Base-by-base conservation (phyloP, 179 eudicot species). In the Sideroxylon spinosum region DNA sequence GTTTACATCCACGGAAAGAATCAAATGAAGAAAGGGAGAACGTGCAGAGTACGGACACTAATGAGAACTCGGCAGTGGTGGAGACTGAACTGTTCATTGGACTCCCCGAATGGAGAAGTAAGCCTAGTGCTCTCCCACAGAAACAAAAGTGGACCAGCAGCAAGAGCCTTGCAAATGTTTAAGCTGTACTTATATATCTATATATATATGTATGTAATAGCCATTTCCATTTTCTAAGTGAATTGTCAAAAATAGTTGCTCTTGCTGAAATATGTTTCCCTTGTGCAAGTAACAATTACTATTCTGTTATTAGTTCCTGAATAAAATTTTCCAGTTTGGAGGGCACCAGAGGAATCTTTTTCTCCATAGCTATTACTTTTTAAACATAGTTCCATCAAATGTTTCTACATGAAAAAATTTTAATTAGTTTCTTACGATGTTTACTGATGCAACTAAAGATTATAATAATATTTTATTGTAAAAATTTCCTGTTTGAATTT, bases 81-180 rank as follows among this genome's bases (percentile, higher is more conserved):
- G 98, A 92, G 82, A 94, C 98, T 9, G 96, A 94, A 19, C 79
- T 94, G 22, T 92, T 88, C 88, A 94, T 94, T 52, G 98, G 98
- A 52, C 87, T 78, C 8, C 98, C 97, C 0, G 96, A 94, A 75
- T 82, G 83, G 82, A 85, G 89, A 85, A 64, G 71, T 23, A 83
- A 84, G 85, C 91, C 83, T 5, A 53, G 78, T 25, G 62, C 44
- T 37, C 44, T 37, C 4, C 44, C 44, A 37, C 44, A 37, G 5
- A 37, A 44, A 7, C 77, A 37, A 10, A 85, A 80, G 69, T 78
- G 59, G 73, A 20, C 1, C 1, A 66, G 52, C 74, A 49, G 73
- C 37, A 20, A 32, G 23, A 71, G 75, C 46, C 20, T 26, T 5
- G 52, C n/a, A 37, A 14, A 46, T 57, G 16, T 68, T 46, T 26